Evolutionary conservation across 495 filamentous ascomycete species (phyloP).

Genomic region (Penicillium riverlandense): DNA sequence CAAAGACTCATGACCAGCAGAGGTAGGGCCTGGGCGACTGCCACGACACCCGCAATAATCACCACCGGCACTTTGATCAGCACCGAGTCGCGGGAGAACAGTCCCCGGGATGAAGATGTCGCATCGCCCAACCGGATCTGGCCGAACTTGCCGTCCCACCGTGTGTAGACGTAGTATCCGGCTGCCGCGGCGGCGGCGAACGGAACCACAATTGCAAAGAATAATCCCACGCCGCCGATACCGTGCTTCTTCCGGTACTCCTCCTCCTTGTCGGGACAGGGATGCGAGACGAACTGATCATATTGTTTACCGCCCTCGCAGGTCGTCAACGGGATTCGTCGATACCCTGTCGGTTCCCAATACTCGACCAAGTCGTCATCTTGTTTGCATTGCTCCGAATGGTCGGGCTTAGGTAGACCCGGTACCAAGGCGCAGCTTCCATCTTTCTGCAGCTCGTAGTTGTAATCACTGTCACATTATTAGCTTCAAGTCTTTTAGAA

Average conservation of each 20-base stretch:
- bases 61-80: constrained; percentile 74
- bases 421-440: constrained; percentile 67
- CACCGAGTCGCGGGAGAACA: constrained; percentile 56
- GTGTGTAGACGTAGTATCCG: constrained; percentile 80
- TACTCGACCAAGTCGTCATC: constrained; percentile 64
- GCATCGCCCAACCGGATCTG: constrained; percentile 76
- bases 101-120: constrained; percentile 27
- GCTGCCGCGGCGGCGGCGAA: constrained; percentile 57
- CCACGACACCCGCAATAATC: constrained; percentile 68
- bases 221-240: constrained; percentile 66
- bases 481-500: constrained; percentile 4
- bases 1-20: constrained; percentile 59
- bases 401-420: constrained; percentile 61
- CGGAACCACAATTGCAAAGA: constrained; percentile 75
- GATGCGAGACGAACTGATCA: constrained; percentile 49
- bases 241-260: constrained; percentile 69
- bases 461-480: constrained; percentile 67
- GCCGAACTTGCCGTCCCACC: constrained; percentile 86
- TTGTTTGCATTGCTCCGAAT: constrained; percentile 54
- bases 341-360: constrained; percentile 77
- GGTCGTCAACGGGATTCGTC: constrained; percentile 82
- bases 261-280: constrained; percentile 71
- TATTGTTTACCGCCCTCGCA: constrained; percentile 67
- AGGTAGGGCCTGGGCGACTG: constrained; percentile 67
- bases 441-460: constrained; percentile 72